Conservation (phyloP, 78 protist species). For the Diacronema lutheri region DNA sequence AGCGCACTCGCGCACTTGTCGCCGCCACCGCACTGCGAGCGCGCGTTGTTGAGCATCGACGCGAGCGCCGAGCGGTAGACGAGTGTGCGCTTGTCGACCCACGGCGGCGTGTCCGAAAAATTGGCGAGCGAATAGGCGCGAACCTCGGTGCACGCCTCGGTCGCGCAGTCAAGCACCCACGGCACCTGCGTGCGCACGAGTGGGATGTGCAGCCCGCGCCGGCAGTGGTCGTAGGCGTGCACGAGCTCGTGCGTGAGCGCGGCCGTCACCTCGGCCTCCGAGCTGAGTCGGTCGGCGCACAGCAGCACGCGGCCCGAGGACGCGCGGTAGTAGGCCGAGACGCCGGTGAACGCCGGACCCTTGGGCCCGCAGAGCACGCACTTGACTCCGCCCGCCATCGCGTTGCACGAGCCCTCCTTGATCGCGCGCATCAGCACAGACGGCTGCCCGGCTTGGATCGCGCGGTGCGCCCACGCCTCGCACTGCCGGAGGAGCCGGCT, state of each 20-base stretch:
- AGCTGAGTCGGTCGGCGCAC: not conserved
- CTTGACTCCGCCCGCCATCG: not conserved
- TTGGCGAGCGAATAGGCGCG: too few species aligned
- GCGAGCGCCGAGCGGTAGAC: not conserved
- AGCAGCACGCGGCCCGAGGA: not conserved
- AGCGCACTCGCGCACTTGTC: not conserved
- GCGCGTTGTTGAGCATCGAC: not conserved
- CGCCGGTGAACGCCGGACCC: not conserved
- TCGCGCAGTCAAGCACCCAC: too few species aligned
- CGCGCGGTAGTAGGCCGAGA: not conserved
- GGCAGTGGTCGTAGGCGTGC: not conserved
- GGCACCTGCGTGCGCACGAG: too few species aligned
- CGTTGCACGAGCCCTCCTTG: not conserved
- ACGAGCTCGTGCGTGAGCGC: conserved; percentile 2
- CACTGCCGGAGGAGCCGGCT: not conserved
- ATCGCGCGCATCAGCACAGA: not conserved
- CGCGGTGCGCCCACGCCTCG: not conserved
- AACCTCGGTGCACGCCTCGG: too few species aligned
- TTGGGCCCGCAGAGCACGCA: not conserved
- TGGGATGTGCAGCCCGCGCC: not conserved
- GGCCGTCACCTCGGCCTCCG: not conserved
- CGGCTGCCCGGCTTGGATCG: not conserved
- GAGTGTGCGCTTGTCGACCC: not conserved
- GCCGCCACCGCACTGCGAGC: too few species aligned
- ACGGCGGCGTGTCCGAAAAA: not conserved